These are phyloP conservation scores for Amoebophrya sp. DNA, from an alignment of 169 alveolate species.

Conservation along the genomic window DNA sequence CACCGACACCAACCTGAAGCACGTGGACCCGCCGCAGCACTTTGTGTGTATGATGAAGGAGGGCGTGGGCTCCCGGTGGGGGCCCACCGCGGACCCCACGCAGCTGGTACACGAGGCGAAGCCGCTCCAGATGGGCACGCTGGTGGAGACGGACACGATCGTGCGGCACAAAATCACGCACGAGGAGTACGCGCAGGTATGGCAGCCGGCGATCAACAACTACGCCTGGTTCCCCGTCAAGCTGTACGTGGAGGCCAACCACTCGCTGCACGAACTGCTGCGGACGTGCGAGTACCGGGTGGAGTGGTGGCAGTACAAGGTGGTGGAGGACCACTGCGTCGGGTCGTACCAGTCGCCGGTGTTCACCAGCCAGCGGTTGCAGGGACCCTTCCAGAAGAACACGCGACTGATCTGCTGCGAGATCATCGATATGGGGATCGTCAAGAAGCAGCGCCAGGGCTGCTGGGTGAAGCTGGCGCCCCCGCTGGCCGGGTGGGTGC, in stretches of 20 bases:
- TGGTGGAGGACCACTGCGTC: background rate
- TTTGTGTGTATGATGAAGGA: background rate
- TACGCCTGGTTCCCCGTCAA: background rate
- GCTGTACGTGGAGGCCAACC: background rate
- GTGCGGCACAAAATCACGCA: background rate
- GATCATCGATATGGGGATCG: background rate
- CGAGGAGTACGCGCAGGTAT: background rate
- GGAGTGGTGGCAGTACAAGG: background rate
- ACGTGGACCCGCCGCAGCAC: background rate
- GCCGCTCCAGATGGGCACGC: background rate
- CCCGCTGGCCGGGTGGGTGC: background rate
- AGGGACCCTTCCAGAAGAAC: background rate
- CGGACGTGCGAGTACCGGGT: background rate
- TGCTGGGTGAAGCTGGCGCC: background rate
- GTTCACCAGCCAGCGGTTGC: background rate
- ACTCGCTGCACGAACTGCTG: background rate
- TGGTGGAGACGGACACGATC: background rate
- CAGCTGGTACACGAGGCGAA: background rate
- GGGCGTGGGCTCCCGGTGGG: background rate
- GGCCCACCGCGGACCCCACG: background rate
- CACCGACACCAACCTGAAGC: background rate
- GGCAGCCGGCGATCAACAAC: background rate
- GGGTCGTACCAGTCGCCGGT: no score
- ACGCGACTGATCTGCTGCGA: background rate
- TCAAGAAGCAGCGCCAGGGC: background rate